A percentile compares a stretch with the other conserved stretches of the same genome.
Conservation (phyloP, 306 rosid genomes). For the Gastrolobium bilobum region DNA sequence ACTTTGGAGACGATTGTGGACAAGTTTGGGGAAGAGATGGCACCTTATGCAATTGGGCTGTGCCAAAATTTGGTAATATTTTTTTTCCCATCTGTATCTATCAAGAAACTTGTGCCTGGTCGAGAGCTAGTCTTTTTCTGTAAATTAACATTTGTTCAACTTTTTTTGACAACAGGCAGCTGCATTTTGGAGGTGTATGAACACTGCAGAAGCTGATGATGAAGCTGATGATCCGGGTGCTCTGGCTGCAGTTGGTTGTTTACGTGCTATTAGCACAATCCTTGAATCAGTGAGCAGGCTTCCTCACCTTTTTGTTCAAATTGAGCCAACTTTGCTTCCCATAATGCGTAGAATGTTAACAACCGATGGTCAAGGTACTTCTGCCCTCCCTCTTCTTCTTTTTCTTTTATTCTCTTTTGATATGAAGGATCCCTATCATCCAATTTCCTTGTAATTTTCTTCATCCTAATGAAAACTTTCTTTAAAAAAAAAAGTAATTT, state of each 20-base stretch:
- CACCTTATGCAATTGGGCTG: constrained; percentile 96
- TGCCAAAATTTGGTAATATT: constrained; percentile 88
- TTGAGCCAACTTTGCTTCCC: constrained; percentile 94
- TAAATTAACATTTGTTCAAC: neutral
- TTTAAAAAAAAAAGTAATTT: constrained; percentile 49
- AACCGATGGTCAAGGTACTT: constrained; percentile 91
- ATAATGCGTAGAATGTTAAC: constrained; percentile 95
- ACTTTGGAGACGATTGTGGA: constrained; percentile 98
- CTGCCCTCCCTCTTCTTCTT: neutral
- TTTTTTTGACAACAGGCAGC: constrained; percentile 66
- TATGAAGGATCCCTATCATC: neutral
- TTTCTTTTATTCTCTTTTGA: neutral
- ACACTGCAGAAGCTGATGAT: constrained; percentile 88
- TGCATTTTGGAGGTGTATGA: constrained; percentile 98
- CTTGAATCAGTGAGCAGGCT: constrained; percentile 99
- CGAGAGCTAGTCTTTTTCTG: neutral
- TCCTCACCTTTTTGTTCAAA: constrained; percentile 85
- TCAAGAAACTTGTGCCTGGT: neutral
- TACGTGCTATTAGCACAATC: constrained; percentile 96
- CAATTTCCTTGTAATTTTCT: neutral
- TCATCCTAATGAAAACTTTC: neutral
- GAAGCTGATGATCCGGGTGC: constrained; percentile 98
- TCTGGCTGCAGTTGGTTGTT: constrained; percentile 95
- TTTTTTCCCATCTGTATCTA: constrained; percentile 3
- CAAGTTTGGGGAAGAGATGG: constrained; percentile 99